Evolutionary conservation across 129 eudicot genomes (phyloP).

Genomic region (Dittrichia graveolens): DNA sequence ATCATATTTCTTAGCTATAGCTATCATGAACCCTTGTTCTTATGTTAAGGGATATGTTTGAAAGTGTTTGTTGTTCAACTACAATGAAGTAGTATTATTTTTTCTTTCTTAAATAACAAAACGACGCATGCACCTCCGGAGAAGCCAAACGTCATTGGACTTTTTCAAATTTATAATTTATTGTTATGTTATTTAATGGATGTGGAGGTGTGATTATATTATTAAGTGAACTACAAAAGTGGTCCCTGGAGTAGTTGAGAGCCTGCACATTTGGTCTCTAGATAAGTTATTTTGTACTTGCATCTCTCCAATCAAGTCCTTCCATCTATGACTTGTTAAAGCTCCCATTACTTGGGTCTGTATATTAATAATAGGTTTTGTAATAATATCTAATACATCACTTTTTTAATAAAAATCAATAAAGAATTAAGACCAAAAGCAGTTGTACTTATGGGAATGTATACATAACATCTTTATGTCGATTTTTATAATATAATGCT

Average conservation of each 20-base stretch:
- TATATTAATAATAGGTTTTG: too few species aligned
- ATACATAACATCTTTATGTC: neutral
- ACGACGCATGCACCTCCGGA: conserved; percentile 21
- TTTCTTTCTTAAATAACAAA: conserved; percentile 8
- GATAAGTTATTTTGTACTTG: too few species aligned
- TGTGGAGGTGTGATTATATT: conserved; percentile 16
- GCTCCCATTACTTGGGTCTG: neutral
- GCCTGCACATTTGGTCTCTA: too few species aligned
- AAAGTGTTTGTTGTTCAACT: conserved; percentile 10
- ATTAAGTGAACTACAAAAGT: conserved; percentile 21
- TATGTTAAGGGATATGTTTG: neutral
- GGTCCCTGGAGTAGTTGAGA: conserved; percentile 30
- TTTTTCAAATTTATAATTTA: neutral
- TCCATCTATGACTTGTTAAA: neutral
- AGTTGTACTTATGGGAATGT: neutral
- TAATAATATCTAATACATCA: too few species aligned
- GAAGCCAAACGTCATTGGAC: conserved; percentile 26
- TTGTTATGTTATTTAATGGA: conserved; percentile 7
- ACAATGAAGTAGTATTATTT: conserved; percentile 1
- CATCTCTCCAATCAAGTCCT: too few species aligned
- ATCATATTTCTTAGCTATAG: conserved; percentile 9
- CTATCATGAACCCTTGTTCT: conserved; percentile 13
- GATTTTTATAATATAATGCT: neutral
- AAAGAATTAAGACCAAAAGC: too few species aligned
- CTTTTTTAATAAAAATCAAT: too few species aligned